Conservation (phyloP, 108 stramenopile genomes). For the Schizochytrium sp. region DNA sequence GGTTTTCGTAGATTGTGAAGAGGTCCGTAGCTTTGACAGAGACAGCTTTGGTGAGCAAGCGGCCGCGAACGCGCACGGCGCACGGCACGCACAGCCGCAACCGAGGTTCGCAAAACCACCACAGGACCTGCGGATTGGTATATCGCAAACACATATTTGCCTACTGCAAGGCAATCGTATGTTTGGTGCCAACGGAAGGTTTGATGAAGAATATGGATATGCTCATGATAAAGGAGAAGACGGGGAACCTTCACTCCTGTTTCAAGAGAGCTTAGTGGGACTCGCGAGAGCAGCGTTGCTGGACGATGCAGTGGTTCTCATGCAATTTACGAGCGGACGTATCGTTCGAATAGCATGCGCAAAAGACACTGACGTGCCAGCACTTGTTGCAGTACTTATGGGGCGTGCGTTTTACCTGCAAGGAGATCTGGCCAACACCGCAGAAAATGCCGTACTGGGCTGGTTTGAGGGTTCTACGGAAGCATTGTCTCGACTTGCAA, state of each 20-base stretch:
- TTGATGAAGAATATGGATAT: not conserved
- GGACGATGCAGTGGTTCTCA: not conserved
- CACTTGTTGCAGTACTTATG: constrained; percentile 3
- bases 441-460: not conserved
- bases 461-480: constrained; percentile 14
- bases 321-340: not conserved
- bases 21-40: not conserved
- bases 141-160: not conserved
- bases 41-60: constrained; percentile 11
- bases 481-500: not conserved
- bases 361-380: not conserved
- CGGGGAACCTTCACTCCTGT: not conserved
- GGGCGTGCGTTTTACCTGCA: not conserved
- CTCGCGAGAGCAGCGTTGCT: not conserved
- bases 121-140: not conserved
- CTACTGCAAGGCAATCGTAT: not conserved
- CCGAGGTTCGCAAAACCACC: not conserved
- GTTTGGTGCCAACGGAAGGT: not conserved
- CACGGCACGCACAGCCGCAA: not conserved
- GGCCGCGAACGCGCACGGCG: no score
- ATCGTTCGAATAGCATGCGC: not conserved
- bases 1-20: not conserved
- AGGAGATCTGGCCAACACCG: not conserved
- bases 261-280: not conserved
- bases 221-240: not conserved